These are phyloP conservation scores for Spergularia marina DNA, from an alignment of 148 eudicot genomes.

Conservation along the genomic window DNA sequence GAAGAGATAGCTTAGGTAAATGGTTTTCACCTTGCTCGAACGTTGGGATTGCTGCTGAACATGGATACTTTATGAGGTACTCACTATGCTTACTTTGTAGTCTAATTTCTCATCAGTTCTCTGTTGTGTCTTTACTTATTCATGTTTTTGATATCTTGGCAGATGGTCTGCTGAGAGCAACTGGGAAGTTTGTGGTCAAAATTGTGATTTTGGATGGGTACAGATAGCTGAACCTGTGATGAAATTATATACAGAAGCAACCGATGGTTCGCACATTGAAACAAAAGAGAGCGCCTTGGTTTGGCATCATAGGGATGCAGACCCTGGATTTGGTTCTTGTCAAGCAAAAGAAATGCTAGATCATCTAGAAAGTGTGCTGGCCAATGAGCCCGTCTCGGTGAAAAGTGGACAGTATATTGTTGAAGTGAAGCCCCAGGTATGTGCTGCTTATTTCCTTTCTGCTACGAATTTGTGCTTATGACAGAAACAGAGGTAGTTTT, in stretches of 20 bases:
- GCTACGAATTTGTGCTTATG: background rate
- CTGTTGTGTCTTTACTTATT: background rate
- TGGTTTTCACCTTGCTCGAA: slow-evolving; percentile 44
- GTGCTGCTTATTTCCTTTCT: background rate
- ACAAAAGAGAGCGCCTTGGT: slow-evolving; percentile 28
- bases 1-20: slow-evolving; percentile 31
- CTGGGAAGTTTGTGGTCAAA: slow-evolving; percentile 32
- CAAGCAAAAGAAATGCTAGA: slow-evolving; percentile 35
- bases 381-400: slow-evolving; percentile 35
- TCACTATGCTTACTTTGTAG: background rate
- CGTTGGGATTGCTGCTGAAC: slow-evolving; percentile 49
- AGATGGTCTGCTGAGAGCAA: slow-evolving; percentile 30
- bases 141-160: slow-evolving; percentile 5
- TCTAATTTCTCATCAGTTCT: background rate
- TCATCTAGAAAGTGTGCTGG: slow-evolving; percentile 35
- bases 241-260: slow-evolving; percentile 29
- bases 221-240: slow-evolving; percentile 38
- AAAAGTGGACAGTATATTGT: slow-evolving; percentile 28
- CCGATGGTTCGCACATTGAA: slow-evolving; percentile 25
- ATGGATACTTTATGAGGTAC: slow-evolving; percentile 47
- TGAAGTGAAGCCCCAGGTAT: slow-evolving; percentile 32
- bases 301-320: slow-evolving; percentile 30
- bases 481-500: background rate
- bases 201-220: slow-evolving; percentile 34
- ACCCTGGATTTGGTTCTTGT: slow-evolving; percentile 27